These are phyloP conservation scores for Aureobasidium namibiae DNA, from an alignment of 2,329 filamentous ascomycete species.

Conservation along the genomic window DNA sequence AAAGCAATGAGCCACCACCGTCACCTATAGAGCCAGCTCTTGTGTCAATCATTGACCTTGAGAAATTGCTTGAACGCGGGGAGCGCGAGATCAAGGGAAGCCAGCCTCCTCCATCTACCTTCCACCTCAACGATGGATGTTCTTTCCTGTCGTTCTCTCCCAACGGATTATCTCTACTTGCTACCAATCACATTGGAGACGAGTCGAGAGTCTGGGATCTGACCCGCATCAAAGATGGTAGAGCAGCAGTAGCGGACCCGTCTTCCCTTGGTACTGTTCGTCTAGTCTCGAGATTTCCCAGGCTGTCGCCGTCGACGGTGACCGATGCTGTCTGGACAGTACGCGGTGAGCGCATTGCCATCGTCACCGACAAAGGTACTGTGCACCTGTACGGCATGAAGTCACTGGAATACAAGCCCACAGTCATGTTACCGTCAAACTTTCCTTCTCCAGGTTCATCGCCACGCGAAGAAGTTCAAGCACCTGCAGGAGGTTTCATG, in stretches of 20 bases:
- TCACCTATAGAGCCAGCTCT: conserved; percentile 58
- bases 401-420: conserved; percentile 1
- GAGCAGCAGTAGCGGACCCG: conserved; percentile 13
- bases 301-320: conserved; percentile 85
- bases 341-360: conserved; percentile 71
- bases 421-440: neutral
- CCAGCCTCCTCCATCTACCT: conserved; percentile 59
- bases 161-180: conserved; percentile 64
- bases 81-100: conserved; percentile 42
- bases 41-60: conserved; percentile 66
- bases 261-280: conserved; percentile 31
- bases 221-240: conserved; percentile 47
- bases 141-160: conserved; percentile 75
- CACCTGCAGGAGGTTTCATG: conserved; percentile 14
- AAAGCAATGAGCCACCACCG: conserved; percentile 45
- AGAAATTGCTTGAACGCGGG: conserved; percentile 44
- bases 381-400: conserved; percentile 66
- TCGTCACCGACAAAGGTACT: conserved; percentile 92
- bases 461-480: conserved; percentile 12
- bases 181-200: conserved; percentile 76
- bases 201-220: conserved; percentile 76
- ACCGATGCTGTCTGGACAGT: conserved; percentile 86
- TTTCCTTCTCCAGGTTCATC: conserved; percentile 15
- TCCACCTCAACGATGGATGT: conserved; percentile 63
- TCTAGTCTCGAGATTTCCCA: conserved; percentile 71